Conservation (phyloP, 202 grass and related monocot species). For the Carex arenaria region DNA sequence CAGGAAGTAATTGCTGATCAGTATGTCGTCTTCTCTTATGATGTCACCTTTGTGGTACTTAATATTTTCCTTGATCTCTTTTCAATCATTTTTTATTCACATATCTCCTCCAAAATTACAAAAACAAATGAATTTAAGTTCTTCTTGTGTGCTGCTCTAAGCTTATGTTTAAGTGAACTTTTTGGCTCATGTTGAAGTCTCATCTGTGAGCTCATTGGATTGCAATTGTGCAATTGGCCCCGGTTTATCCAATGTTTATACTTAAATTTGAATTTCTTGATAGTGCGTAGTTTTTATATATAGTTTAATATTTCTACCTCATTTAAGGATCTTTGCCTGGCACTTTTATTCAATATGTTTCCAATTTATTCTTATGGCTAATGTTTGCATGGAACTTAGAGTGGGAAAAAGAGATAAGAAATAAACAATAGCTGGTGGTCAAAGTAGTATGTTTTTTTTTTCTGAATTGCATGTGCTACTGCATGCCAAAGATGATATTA, state of each 20-base stretch:
- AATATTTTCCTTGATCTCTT: not conserved
- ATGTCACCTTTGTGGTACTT: constrained; percentile 84
- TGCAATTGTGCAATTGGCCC: not conserved
- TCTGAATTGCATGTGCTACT: not conserved
- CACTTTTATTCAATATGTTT: not conserved
- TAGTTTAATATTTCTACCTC: not conserved
- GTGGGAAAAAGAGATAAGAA: not conserved
- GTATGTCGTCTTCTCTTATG: constrained; percentile 86
- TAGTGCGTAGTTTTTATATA: not conserved
- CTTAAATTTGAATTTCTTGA: not conserved
- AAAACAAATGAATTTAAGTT: not conserved
- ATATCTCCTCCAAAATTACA: not conserved
- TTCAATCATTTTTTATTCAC: not conserved
- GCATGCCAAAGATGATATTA: not conserved
- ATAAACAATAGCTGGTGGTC: not conserved
- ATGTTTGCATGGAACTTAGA: not conserved
- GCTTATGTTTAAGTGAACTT: not conserved
- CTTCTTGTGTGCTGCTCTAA: not conserved
- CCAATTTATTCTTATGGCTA: not conserved
- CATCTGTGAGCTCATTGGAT: not conserved
- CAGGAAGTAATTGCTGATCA: constrained; percentile 72
- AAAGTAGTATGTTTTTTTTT: not conserved
- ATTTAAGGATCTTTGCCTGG: not conserved
- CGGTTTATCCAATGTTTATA: not conserved
- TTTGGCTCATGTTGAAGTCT: not conserved